Base-by-base conservation (phyloP, 2,329 filamentous ascomycete species). In the Diaporthe sp. region DNA sequence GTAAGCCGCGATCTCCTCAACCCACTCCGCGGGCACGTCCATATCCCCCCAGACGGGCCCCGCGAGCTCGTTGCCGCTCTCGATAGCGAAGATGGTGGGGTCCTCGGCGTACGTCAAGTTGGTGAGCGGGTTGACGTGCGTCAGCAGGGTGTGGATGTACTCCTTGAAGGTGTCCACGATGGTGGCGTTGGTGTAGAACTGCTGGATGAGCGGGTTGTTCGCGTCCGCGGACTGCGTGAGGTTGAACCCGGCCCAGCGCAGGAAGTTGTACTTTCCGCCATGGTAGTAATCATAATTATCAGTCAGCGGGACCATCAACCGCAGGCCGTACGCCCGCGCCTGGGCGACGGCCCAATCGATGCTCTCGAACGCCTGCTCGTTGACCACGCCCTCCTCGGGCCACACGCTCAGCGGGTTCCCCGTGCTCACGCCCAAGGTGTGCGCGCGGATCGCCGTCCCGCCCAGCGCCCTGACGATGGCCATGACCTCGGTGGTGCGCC, bases 251-350 rank as follows among this genome's bases (percentile, higher is more conserved):
- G 81, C 81, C 84, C 84, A 88, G 34, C 87, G 84, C 42, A 88
- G 81, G 79, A 88, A 89, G 77, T 83, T 82, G 80, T 86, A 88
- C 79, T 88, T 88, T 9, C 87, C 87, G 31, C 87, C 87, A 76
- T 88, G 87, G 79, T 88, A 88, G 77, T 88, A 88, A 78, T 88
- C 84, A 82, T 85, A 88, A 74, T 88, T 86, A 78, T 88, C 87
- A 7, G 85, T 84, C 74, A 89, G 79, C 0, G 87, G 87, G 51
- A 86, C 83, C 76, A 88, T 80, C 60, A 88, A 79, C 46, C 86
- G 82, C 39, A 88, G 79, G 0, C 86, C 87, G 79, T 86, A 84
- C 73, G 83, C 79, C 13, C 86, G 81, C 9, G 87, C 87, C 79
- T 88, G 84, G 55, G 82, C 86, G 22, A 89, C 83, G 2, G 86